Evolutionary conservation across 2,329 filamentous ascomycete genomes (phyloP).

Genomic region (Aureobasidium mangrovei): DNA sequence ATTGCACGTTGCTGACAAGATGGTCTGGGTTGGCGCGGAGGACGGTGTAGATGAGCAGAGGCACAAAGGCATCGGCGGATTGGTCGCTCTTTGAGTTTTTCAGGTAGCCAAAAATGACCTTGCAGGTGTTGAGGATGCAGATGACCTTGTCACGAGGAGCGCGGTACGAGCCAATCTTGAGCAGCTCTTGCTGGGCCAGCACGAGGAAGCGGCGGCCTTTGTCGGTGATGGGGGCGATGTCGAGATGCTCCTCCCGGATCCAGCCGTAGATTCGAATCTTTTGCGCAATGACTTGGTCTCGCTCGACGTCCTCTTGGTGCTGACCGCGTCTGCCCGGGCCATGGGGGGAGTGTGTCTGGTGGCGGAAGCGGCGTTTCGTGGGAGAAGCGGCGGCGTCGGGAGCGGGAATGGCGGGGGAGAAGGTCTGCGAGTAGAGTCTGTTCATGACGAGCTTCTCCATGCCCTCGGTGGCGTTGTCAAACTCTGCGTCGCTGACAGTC

Average conservation of each 20-base stretch:
- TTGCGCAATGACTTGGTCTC: slow-evolving; percentile 89
- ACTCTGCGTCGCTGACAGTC: slow-evolving; percentile 90
- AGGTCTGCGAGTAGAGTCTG: slow-evolving; percentile 86
- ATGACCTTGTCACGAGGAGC: slow-evolving; percentile 98
- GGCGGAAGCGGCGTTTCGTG: slow-evolving; percentile 40
- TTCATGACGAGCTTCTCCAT: slow-evolving; percentile 99
- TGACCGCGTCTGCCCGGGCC: slow-evolving; percentile 84
- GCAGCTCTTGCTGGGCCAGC: slow-evolving; percentile 84
- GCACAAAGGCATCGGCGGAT: slow-evolving; percentile 92
- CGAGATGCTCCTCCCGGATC: slow-evolving; percentile 86
- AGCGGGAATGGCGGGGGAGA: slow-evolving; percentile 83
- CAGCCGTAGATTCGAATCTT: slow-evolving; percentile 96
- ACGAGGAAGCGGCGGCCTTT: slow-evolving; percentile 81
- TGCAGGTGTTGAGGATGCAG: slow-evolving; percentile 96
- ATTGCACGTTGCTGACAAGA: slow-evolving; percentile 94
- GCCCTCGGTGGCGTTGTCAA: slow-evolving; percentile 94
- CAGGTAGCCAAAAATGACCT: slow-evolving; percentile 93
- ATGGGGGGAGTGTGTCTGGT: slow-evolving; percentile 34
- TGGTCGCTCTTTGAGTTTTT: slow-evolving; percentile 90
- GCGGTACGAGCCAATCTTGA: slow-evolving; percentile 94
- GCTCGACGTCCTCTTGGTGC: slow-evolving; percentile 95
- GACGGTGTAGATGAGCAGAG: slow-evolving; percentile 90
- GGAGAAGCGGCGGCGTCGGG: slow-evolving; percentile 57
- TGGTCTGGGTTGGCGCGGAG: slow-evolving; percentile 91
- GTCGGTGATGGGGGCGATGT: slow-evolving; percentile 76